Conservation (phyloP, 2,329 filamentous ascomycete species). For the Verticillium alfalfae region DNA sequence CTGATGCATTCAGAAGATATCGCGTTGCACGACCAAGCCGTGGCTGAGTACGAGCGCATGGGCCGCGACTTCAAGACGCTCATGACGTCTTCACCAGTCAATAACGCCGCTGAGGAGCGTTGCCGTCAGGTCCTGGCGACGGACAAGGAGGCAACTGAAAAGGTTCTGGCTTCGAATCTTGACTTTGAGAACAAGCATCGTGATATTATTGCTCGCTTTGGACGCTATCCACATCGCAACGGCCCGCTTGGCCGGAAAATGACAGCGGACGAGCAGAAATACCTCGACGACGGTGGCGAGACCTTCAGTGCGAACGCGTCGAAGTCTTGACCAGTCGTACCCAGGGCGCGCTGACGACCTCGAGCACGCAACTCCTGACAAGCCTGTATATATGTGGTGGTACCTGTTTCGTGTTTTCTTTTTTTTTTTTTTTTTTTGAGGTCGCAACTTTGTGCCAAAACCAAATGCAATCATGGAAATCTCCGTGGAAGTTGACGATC, state of each 20-base stretch:
- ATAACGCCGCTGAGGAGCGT: conserved; percentile 12
- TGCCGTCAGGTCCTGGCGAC: conserved; percentile 19
- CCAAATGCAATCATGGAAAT: no score
- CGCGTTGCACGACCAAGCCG: conserved; percentile 33
- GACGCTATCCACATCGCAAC: conserved; percentile 56
- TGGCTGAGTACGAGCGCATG: conserved; percentile 22
- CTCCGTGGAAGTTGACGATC: not conserved
- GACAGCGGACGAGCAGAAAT: conserved; percentile 44
- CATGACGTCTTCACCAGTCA: conserved; percentile 16
- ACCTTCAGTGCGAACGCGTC: conserved; percentile 20
- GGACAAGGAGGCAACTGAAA: conserved; percentile 17
- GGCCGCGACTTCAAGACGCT: conserved; percentile 24
- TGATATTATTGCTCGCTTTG: conserved; percentile 46
- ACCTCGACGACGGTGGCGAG: conserved; percentile 37
- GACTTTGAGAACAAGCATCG: conserved; percentile 39
- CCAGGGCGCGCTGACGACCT: no score
- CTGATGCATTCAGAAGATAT: conserved; percentile 53
- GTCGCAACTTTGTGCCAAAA: no score
- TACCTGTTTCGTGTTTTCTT: no score
- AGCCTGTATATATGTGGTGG: no score
- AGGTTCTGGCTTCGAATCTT: conserved; percentile 14
- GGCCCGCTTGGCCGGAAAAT: conserved; percentile 38
- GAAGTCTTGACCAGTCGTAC: not conserved
- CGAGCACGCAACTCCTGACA: no score
- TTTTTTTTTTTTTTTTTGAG: no score